These are phyloP conservation scores for Lavandula angustifolia DNA, from an alignment of 257 asterid species.

Conservation along the genomic window DNA sequence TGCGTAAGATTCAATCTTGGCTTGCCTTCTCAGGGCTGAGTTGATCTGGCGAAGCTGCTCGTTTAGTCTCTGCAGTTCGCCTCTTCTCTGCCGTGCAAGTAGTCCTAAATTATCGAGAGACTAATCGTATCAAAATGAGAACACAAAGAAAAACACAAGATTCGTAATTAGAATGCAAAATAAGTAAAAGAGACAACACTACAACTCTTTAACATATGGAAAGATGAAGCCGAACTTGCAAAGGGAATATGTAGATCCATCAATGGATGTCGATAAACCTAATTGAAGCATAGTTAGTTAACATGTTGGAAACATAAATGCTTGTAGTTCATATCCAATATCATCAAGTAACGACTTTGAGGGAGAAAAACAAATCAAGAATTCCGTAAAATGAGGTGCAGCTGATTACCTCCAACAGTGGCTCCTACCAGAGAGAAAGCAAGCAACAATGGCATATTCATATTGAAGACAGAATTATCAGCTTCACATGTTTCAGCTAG, in stretches of 20 bases:
- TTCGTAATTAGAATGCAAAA: neutral
- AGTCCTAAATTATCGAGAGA: conserved; percentile 55
- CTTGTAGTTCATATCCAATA: neutral
- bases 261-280: too few relatives aligned
- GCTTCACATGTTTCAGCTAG: conserved; percentile 91
- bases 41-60: conserved; percentile 97
- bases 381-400: conserved; percentile 3
- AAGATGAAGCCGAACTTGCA: neutral
- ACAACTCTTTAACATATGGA: neutral
- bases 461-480: conserved; percentile 51
- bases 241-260: neutral
- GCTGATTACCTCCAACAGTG: conserved; percentile 92
- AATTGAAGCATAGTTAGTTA: neutral
- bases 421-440: conserved; percentile 88
- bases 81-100: conserved; percentile 91
- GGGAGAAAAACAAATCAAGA: conserved; percentile 4
- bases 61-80: conserved; percentile 75
- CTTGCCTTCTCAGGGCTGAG: conserved; percentile 91
- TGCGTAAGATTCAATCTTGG: conserved; percentile 94
- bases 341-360: neutral
- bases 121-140: conserved; percentile 5
- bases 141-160: neutral
- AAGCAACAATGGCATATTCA: conserved; percentile 93
- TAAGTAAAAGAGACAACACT: neutral
- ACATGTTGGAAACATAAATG: neutral